Base-by-base conservation (phyloP, 768 basidiomycete genomes). In the Podaxis rugospora region DNA sequence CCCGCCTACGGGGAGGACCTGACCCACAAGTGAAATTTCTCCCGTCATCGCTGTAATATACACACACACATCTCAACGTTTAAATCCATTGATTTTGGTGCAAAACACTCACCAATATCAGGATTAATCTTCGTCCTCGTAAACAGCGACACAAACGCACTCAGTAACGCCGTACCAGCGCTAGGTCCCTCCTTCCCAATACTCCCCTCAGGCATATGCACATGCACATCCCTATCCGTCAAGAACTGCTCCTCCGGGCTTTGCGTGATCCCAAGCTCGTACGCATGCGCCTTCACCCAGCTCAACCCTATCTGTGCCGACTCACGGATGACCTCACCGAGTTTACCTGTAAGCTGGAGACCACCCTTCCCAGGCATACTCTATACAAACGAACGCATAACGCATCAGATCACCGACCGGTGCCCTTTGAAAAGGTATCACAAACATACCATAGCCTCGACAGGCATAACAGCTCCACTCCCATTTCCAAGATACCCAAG, bases 301-400 rank as follows among this genome's bases (percentile, higher is more conserved):
- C 90, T 90, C 62, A 98, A 74, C 3, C 90, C 93, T 64, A 99
- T 97, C 71, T 97, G 93, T 1, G 95, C 95, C 64, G 90, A 93
- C 75, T 98, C 97, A 39, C 93, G 84, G 71, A 99, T 98, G 62
- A 98, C 97, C 67, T 99, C 97, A 47, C 96, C 96, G 3, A 99
- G 88, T 75, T 98, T 98, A 40, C 97, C 97, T 0, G 97, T 98
- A 6, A 98, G 76, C 66, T 95, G 94, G 1, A 99, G 79, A 14
- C 81, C 82, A 11, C 96, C 96, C 71, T 96, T 96, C 2, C 97
- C 97, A 25, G 96, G 95, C 94, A 97, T 98, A 54, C 87, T 87
- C 93, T 95, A 71, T n/a, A 57, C 56, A 51, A 51, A 39, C 60
- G 36, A 36, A 59, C 42, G 36, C 55, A 28, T 32, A 13, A 49